phyloP scores from a whole-genome alignment of 208 protist genomes.

The Tetramitus jugosus region DNA sequence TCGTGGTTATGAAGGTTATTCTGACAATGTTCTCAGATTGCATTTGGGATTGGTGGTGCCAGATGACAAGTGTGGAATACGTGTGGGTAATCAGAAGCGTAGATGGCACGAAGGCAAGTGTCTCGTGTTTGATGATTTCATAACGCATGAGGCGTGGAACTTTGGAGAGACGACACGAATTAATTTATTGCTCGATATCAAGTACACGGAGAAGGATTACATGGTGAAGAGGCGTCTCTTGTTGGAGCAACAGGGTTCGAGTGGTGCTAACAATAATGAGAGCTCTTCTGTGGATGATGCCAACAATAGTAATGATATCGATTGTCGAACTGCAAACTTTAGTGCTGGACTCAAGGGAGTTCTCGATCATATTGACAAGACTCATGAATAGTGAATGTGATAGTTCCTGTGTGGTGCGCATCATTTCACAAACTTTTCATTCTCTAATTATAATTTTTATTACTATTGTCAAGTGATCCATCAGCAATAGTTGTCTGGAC shows the following conservation, averaged over 20 bases:
- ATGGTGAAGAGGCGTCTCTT: neutral
- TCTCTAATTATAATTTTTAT: too few relatives aligned
- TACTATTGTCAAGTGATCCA: too few relatives aligned
- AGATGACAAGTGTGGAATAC: neutral
- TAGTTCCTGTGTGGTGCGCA: too few relatives aligned
- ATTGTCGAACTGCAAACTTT: neutral
- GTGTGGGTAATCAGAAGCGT: neutral
- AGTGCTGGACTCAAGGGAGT: neutral
- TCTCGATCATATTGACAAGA: neutral
- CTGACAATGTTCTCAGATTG: constrained; percentile 17
- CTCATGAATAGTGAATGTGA: neutral
- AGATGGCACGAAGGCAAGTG: constrained; percentile 4
- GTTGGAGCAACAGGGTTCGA: neutral
- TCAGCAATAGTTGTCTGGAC: too few relatives aligned
- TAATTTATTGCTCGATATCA: constrained; percentile 23
- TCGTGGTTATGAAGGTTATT: constrained; percentile 27
- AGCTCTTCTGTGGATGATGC: neutral
- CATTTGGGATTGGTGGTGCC: constrained; percentile 15
- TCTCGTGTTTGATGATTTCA: constrained; percentile 27
- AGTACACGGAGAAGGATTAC: neutral
- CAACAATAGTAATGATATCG: neutral
- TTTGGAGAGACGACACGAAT: constrained; percentile 1
- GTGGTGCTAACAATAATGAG: neutral
- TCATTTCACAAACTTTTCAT: too few relatives aligned
- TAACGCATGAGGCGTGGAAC: constrained; percentile 31